These are phyloP conservation scores for Ceratobasidium sp. DNA, from an alignment of 1,284 basidiomycete species.

Conservation along the genomic window DNA sequence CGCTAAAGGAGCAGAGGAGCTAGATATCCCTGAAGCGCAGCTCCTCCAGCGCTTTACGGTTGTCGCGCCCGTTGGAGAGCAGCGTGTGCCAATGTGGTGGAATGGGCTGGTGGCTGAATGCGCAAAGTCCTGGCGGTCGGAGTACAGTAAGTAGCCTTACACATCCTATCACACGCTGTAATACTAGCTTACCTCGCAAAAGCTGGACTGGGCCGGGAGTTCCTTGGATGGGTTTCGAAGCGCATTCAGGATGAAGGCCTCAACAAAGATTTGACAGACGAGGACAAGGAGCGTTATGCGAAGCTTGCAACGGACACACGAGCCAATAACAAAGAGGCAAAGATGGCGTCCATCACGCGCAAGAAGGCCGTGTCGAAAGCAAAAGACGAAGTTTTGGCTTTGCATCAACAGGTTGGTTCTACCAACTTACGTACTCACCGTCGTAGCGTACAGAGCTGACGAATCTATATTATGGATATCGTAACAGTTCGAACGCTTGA, in stretches of 20 bases:
- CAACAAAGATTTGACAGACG: not conserved
- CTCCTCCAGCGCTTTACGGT: not conserved
- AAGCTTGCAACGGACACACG: not conserved
- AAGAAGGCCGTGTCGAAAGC: not conserved
- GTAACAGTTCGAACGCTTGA: constrained; percentile 4
- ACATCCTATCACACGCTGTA: not conserved
- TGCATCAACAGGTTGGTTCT: too few relatives aligned
- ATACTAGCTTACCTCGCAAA: not conserved
- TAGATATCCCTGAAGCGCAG: not conserved
- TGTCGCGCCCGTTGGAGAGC: not conserved
- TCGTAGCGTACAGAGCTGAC: too few relatives aligned
- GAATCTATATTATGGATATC: too few relatives aligned
- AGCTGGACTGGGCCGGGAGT: not conserved
- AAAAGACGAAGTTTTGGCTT: too few relatives aligned
- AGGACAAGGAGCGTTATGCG: not conserved
- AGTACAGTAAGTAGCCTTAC: constrained; percentile 5
- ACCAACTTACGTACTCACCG: too few relatives aligned
- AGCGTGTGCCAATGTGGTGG: constrained; percentile 1
- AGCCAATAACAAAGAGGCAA: not conserved
- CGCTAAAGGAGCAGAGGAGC: not conserved
- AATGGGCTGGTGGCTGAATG: constrained; percentile 12
- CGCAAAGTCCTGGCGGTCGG: not conserved
- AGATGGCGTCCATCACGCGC: not conserved
- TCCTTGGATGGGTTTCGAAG: constrained; percentile 5
- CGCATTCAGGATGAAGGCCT: not conserved